Evolutionary conservation across 1,284 basidiomycete species (phyloP).

Genomic region (Lentinula novae-zelandiae): DNA sequence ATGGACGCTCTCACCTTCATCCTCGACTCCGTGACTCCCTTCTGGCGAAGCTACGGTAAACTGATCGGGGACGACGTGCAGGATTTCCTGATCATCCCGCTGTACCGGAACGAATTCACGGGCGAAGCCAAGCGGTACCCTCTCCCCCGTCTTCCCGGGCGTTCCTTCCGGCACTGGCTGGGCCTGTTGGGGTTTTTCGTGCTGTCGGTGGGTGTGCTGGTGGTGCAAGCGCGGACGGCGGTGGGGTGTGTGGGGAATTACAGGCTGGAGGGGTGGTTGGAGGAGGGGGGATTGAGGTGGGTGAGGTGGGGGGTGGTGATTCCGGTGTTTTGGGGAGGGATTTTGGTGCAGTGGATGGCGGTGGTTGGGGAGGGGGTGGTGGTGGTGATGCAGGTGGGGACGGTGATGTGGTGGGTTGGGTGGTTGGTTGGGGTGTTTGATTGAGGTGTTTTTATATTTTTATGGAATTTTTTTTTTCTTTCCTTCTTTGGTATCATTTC

Average conservation of each 20-base stretch:
- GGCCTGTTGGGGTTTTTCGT: constrained; percentile 50
- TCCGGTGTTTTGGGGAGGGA: constrained; percentile 55
- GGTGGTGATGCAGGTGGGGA: constrained; percentile 50
- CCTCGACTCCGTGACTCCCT: constrained; percentile 68
- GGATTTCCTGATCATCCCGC: constrained; percentile 74
- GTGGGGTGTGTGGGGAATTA: constrained; percentile 45
- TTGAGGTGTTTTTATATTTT: neutral
- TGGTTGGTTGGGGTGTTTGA: constrained; percentile 45
- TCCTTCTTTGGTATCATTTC: too few species aligned
- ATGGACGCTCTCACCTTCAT: constrained; percentile 71
- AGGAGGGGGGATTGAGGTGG: neutral
- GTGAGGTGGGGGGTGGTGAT: constrained; percentile 34
- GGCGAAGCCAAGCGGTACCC: constrained; percentile 67
- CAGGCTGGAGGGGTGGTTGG: constrained; percentile 28
- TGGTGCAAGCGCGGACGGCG: constrained; percentile 54
- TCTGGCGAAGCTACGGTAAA: constrained; percentile 76
- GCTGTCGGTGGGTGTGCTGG: constrained; percentile 38
- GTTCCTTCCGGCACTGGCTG: constrained; percentile 65
- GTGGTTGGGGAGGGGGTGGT: constrained; percentile 52
- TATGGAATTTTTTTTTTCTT: too few species aligned
- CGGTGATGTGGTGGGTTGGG: constrained; percentile 66
- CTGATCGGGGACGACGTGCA: constrained; percentile 71
- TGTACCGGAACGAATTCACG: constrained; percentile 78
- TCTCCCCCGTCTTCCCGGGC: constrained; percentile 52
- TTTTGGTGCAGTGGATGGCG: constrained; percentile 61